Percentiles rank a stretch among this genome's conserved stretches.
phyloP scores from a whole-genome alignment of 495 filamentous ascomycete species.

The Zalerion maritima region DNA sequence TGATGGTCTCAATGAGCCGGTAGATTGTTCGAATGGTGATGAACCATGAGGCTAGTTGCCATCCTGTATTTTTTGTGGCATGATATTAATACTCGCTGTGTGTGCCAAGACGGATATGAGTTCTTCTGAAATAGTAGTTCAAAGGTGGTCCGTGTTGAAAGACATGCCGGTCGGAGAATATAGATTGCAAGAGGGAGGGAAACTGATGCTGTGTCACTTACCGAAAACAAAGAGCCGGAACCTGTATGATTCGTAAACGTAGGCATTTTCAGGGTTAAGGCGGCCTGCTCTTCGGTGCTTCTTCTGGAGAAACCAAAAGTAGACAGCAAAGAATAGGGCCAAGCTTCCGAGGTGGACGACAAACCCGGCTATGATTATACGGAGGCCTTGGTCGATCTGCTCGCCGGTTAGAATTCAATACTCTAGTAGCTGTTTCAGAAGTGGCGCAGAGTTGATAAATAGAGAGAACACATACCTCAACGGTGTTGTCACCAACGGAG shows the following conservation, averaged over 20 bases:
- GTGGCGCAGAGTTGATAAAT: background rate
- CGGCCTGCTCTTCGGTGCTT: conserved; percentile 16
- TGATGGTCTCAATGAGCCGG: conserved; percentile 13
- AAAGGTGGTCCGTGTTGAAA: too few species aligned
- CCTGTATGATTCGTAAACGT: conserved; percentile 17
- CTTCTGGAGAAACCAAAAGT: conserved; percentile 17
- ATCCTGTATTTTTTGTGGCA: conserved; percentile 7
- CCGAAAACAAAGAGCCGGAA: conserved; percentile 22
- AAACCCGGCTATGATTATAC: conserved; percentile 20
- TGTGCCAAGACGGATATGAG: too few species aligned
- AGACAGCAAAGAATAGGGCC: conserved; percentile 14
- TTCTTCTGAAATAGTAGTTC: too few species aligned
- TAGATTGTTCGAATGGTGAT: conserved; percentile 21
- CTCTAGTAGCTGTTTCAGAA: background rate
- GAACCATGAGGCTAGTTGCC: conserved; percentile 14
- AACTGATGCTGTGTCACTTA: conserved; percentile 8
- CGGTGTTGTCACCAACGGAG: conserved; percentile 1
- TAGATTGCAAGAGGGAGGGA: too few species aligned
- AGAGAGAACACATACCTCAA: conserved; percentile 9
- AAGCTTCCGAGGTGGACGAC: conserved; percentile 22
- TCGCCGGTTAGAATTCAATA: conserved; percentile 5
- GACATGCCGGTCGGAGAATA: too few species aligned
- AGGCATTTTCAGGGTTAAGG: conserved; percentile 16
- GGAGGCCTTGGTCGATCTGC: conserved; percentile 17
- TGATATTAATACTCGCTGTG: conserved; percentile 4